phyloP scores from a whole-genome alignment of 2,329 filamentous ascomycete genomes.

The Aureobasidium pullulans region DNA sequence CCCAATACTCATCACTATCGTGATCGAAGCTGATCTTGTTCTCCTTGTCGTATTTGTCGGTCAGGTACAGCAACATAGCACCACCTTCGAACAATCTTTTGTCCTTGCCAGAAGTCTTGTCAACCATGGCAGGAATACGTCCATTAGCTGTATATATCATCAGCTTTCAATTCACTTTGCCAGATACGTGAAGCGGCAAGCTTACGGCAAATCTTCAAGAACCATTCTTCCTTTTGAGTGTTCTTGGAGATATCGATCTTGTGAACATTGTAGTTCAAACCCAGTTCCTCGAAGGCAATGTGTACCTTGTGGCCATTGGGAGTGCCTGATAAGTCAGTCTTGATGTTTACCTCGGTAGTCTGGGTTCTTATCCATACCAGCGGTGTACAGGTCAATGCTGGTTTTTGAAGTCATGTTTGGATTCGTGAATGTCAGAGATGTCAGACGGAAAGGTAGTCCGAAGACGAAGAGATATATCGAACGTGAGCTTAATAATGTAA shows the following conservation, averaged over 20 bases:
- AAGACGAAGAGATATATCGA: neutral
- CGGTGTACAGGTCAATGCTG: conserved; percentile 15
- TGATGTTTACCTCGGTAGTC: neutral
- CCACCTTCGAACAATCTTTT: conserved; percentile 38
- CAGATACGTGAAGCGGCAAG: neutral
- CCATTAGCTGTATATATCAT: conserved; percentile 32
- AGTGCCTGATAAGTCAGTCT: conserved; percentile 19
- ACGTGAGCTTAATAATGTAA: neutral
- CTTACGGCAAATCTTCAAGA: conserved; percentile 37
- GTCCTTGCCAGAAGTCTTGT: conserved; percentile 24
- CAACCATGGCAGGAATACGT: conserved; percentile 40
- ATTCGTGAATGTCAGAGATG: neutral
- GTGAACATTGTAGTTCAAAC: conserved; percentile 25
- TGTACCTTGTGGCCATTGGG: conserved; percentile 30
- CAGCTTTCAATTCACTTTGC: neutral
- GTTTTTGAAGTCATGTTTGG: conserved; percentile 10
- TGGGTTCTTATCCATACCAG: conserved; percentile 17
- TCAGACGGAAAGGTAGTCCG: neutral
- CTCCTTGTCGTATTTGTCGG: conserved; percentile 35
- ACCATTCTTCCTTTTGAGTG: conserved; percentile 39
- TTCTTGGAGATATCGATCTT: conserved; percentile 39
- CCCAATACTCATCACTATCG: conserved; percentile 36
- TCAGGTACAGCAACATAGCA: conserved; percentile 40
- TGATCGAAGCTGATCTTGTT: conserved; percentile 36
- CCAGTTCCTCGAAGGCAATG: conserved; percentile 27